phyloP scores from a whole-genome alignment of 2,329 filamentous ascomycete species.

The Remersonia thermophila region DNA sequence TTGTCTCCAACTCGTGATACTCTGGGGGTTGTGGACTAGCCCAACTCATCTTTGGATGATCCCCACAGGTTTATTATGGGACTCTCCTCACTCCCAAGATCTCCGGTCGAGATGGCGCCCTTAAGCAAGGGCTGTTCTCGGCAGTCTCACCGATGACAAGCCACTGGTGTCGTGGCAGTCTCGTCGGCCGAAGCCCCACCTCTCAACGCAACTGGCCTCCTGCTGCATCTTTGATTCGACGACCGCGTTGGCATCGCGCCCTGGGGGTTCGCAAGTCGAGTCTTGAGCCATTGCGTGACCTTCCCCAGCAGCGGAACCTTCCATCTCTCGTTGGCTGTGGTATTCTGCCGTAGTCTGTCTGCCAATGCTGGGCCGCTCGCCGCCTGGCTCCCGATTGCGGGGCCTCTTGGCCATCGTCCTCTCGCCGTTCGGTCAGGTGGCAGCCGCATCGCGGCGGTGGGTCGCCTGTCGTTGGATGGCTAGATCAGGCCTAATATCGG shows the following conservation, averaged over 20 bases:
- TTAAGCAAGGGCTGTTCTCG: too few species aligned
- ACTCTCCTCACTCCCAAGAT: too few species aligned
- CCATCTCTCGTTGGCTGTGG: too few species aligned
- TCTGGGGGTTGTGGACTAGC: too few species aligned
- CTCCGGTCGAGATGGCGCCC: too few species aligned
- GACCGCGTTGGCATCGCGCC: not conserved
- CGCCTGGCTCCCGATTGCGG: too few species aligned
- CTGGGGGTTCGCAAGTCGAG: slow-evolving; percentile 5
- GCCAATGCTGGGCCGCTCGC: too few species aligned
- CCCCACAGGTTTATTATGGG: too few species aligned
- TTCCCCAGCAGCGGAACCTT: not conserved
- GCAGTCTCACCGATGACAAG: too few species aligned
- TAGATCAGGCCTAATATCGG: slow-evolving; percentile 1
- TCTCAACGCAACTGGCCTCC: slow-evolving; percentile 6
- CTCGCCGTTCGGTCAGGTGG: not conserved
- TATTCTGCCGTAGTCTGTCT: too few species aligned
- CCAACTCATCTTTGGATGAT: too few species aligned
- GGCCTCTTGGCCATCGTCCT: not conserved
- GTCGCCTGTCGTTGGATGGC: not conserved
- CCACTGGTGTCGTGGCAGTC: slow-evolving; percentile 24
- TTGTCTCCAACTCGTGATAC: too few species aligned
- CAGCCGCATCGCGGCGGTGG: slow-evolving; percentile 3
- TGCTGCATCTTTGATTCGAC: slow-evolving; percentile 14
- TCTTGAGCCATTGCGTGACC: not conserved
- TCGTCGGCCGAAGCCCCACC: slow-evolving; percentile 15